Conservation (phyloP, 345 rosid species). For the Erucastrum elatum region DNA sequence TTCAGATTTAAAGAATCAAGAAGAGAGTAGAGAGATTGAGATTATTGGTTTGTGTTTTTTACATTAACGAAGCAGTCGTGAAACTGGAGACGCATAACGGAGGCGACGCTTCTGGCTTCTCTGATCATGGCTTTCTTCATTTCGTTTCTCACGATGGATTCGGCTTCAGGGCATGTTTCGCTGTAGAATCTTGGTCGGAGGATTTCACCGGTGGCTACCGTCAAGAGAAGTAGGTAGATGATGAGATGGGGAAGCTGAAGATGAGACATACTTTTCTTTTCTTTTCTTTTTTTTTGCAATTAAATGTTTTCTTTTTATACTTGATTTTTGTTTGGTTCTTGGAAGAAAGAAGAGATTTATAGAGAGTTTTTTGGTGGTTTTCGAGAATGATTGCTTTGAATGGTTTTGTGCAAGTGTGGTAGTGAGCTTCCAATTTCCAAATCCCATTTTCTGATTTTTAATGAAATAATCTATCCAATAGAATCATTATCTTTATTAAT, state of each 20-base stretch:
- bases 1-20: background rate
- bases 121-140: slow-evolving; percentile 60
- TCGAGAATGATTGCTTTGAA: slow-evolving; percentile 16
- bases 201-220: slow-evolving; percentile 11
- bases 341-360: slow-evolving; percentile 10
- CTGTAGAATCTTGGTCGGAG: slow-evolving; percentile 73
- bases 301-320: background rate
- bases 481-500: too few species aligned
- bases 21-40: background rate
- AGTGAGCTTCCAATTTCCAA: slow-evolving; percentile 24
- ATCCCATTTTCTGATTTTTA: background rate
- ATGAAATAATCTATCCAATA: background rate
- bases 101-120: slow-evolving; percentile 83
- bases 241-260: slow-evolving; percentile 21
- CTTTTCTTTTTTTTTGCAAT: background rate
- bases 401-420: slow-evolving; percentile 27
- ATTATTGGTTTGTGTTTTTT: slow-evolving; percentile 24
- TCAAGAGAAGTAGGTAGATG: slow-evolving; percentile 31
- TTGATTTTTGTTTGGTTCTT: background rate
- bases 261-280: slow-evolving; percentile 17
- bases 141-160: slow-evolving; percentile 54
- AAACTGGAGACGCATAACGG: slow-evolving; percentile 95
- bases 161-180: slow-evolving; percentile 78
- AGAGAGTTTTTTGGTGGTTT: slow-evolving; percentile 29
- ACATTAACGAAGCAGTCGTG: slow-evolving; percentile 97